These are phyloP conservation scores for Musa troglodytarum DNA, from an alignment of 176 grass and related monocot species.

Conservation along the genomic window DNA sequence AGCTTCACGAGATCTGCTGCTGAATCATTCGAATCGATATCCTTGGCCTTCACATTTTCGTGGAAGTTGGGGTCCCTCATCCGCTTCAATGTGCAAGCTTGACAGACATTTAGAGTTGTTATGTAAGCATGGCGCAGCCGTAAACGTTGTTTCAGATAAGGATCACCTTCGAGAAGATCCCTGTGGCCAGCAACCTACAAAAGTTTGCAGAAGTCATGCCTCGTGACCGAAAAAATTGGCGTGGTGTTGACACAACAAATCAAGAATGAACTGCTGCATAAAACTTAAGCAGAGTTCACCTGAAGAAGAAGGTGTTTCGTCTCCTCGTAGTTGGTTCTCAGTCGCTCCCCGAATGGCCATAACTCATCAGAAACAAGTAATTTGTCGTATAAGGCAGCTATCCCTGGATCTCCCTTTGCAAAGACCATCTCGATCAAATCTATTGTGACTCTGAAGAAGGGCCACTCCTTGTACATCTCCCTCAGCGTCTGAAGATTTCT, in stretches of 20 bases:
- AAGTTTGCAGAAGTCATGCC: not conserved
- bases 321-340: conserved; percentile 77
- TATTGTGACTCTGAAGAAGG: conserved; percentile 97
- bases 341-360: conserved; percentile 56
- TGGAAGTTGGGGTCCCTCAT: conserved; percentile 23
- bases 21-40: conserved; percentile 3
- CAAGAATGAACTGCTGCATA: not conserved
- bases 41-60: conserved; percentile 14
- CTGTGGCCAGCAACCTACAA: conserved; percentile 32
- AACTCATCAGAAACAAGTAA: conserved; percentile 72
- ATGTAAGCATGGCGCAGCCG: conserved; percentile 17
- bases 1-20: conserved; percentile 28
- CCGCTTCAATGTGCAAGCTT: conserved; percentile 24
- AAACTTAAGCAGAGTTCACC: conserved; percentile 32
- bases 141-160: conserved; percentile 25
- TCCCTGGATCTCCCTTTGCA: conserved; percentile 95
- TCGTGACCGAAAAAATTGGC: not conserved
- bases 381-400: conserved; percentile 89
- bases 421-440: conserved; percentile 99
- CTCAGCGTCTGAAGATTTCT: conserved; percentile 61
- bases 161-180: conserved; percentile 35
- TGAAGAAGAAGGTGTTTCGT: conserved; percentile 85
- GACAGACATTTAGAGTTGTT: conserved; percentile 17
- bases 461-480: conserved; percentile 99
- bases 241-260: not conserved